Evolutionary conservation across 805 yeast species (phyloP).

Genomic region (Myxozyma lipomycoides): DNA sequence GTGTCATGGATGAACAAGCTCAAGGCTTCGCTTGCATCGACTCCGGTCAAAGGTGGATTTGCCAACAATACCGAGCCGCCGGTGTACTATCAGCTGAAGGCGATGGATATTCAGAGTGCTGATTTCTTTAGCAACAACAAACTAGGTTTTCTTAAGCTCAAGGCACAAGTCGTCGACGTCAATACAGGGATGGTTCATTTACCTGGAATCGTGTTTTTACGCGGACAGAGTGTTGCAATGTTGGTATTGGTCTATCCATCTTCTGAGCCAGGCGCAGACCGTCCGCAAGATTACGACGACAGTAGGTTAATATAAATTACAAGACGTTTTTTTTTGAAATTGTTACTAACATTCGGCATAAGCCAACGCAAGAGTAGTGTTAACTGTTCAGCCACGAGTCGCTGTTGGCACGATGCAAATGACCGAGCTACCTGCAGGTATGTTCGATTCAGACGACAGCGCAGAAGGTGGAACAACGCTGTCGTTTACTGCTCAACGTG

Average conservation of each 20-base stretch:
- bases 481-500: slow-evolving; percentile 32
- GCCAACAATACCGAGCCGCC: background rate
- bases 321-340: background rate
- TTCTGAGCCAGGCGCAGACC: slow-evolving; percentile 11
- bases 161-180: slow-evolving; percentile 29
- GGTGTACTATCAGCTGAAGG: slow-evolving; percentile 13
- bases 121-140: slow-evolving; percentile 26
- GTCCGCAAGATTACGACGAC: slow-evolving; percentile 23
- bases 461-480: slow-evolving; percentile 22
- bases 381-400: slow-evolving; percentile 32
- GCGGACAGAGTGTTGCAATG: slow-evolving; percentile 32
- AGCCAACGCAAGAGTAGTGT: slow-evolving; percentile 23
- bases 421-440: slow-evolving; percentile 34
- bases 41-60: slow-evolving; percentile 18
- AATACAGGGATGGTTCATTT: slow-evolving; percentile 14
- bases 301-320: background rate
- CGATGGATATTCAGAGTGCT: slow-evolving; percentile 29
- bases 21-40: slow-evolving; percentile 6
- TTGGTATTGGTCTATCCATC: slow-evolving; percentile 28
- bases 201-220: slow-evolving; percentile 33
- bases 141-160: slow-evolving; percentile 32
- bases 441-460: slow-evolving; percentile 28
- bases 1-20: slow-evolving; percentile 16
- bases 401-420: slow-evolving; percentile 28
- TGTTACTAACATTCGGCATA: too few species aligned